A percentile compares a stretch with the other conserved stretches of the same genome.
Evolutionary conservation across 495 filamentous ascomycete genomes (phyloP).

Genomic region (Pyrenula aspistea): DNA sequence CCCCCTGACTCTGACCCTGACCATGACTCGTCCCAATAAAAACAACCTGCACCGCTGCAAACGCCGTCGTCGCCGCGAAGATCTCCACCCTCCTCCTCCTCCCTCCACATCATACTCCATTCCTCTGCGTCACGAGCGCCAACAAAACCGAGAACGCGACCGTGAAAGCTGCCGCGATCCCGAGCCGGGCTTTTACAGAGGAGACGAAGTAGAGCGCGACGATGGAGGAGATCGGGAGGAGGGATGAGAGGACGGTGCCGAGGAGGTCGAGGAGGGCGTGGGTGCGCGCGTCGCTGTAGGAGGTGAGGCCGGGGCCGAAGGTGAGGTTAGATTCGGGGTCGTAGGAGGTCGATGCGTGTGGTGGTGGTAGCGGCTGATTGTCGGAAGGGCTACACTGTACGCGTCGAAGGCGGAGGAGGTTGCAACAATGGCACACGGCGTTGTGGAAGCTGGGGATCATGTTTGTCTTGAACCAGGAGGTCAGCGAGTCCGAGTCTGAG

Average conservation of each 20-base stretch:
- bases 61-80: constrained; percentile 20
- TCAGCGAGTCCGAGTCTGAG: background rate
- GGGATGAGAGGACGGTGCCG: constrained; percentile 11
- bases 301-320: background rate
- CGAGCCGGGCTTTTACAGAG: constrained; percentile 10
- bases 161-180: constrained; percentile 19
- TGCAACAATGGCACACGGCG: no score
- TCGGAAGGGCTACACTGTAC: background rate
- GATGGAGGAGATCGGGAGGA: constrained; percentile 18
- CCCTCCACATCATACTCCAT: no score
- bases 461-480: background rate
- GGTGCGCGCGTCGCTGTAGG: background rate
- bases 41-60: constrained; percentile 1
- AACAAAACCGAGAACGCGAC: constrained; percentile 15
- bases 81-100: constrained; percentile 17
- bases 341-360: background rate
- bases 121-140: constrained; percentile 16
- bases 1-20: background rate
- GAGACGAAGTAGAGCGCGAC: constrained; percentile 18
- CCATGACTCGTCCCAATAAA: background rate
- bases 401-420: no score
- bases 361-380: background rate
- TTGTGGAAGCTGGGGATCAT: no score
- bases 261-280: background rate
- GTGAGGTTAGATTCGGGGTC: background rate